These are phyloP conservation scores for Mycena rosella DNA, from an alignment of 768 basidiomycete species.

Conservation along the genomic window DNA sequence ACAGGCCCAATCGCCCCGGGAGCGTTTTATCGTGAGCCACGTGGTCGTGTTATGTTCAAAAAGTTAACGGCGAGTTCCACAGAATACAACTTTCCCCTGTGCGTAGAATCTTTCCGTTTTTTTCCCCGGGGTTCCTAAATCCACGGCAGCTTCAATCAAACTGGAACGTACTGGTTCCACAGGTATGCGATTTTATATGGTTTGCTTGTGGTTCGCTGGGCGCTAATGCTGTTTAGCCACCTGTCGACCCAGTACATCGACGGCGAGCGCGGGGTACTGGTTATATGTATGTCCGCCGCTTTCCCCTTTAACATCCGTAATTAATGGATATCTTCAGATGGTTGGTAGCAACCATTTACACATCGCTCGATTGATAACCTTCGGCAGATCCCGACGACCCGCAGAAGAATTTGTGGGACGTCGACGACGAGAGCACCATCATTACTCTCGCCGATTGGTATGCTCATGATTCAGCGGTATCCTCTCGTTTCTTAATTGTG, in stretches of 20 bases:
- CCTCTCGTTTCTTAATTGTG: background rate
- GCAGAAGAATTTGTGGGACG: slow-evolving; percentile 44
- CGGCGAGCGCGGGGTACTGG: slow-evolving; percentile 44
- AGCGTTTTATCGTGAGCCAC: background rate
- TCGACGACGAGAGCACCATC: slow-evolving; percentile 48
- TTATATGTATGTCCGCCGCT: slow-evolving; percentile 44
- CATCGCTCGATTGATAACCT: background rate
- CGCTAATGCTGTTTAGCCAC: slow-evolving; percentile 19
- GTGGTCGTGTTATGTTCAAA: background rate
- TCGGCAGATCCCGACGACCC: slow-evolving; percentile 46
- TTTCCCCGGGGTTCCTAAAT: no score
- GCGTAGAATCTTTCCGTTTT: no score
- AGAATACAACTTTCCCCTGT: background rate
- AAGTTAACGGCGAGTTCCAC: background rate
- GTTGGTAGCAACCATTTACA: background rate
- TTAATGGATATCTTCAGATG: background rate
- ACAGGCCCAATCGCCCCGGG: slow-evolving; percentile 28
- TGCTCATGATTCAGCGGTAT: slow-evolving; percentile 30
- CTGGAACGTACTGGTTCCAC: slow-evolving; percentile 37
- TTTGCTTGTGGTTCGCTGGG: no score
- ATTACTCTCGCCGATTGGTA: slow-evolving; percentile 45
- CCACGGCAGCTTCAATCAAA: no score
- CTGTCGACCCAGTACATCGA: slow-evolving; percentile 42
- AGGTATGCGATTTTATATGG: background rate
- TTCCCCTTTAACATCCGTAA: background rate